Evolutionary conservation across 179 eudicot species (phyloP), one percentile per base, ranked within the genome.

Genomic region (Silene coronaria): DNA sequence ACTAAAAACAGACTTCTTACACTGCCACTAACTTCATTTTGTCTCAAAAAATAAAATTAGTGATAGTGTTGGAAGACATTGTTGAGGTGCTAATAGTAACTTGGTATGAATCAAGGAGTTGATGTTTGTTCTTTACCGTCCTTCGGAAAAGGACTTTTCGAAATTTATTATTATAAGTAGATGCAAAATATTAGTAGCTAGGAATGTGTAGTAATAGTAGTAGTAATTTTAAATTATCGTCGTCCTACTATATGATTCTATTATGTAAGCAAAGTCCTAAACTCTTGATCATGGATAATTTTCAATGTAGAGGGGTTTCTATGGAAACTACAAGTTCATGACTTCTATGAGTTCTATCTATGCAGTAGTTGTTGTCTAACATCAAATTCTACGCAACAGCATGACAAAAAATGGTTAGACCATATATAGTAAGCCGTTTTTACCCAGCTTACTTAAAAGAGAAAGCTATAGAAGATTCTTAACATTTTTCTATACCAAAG

Each of bases 391-490:
- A 70, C 51, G 12, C 68, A 24, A 65, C 76, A 62, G 51, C 14
- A 12, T 45, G 51, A 45, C 51, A 58, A 79, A 64, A 55, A 76
- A 75, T 66, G 32, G 58, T 60, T 60, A 71, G 61, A 48, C 74
- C 71, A 62, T 72, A 82, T 60, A 51, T 67, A 71, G 85, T 75
- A 72, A 79, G 77, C 72, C 60, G 79, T 78, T 38, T 78, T 81
- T 51, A 75, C 79, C 58, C 60, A 67, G 19, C 38, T 75, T 75
- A 71, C 79, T 71, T 23, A 24, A 79, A 76, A 61, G 53, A 69
- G 80, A 79, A 79, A 82, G 78, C 75, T 76, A 73, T 73, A 22
- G 85, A 82, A 82, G 82, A 76, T 82, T 79, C 82, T 73, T 72
- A 14, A 9, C 59, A 72, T 60, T 76, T 79, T 79, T 73, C 73